Evolutionary conservation across 2,329 filamentous ascomycete species (phyloP), one percentile per base, ranked within the genome.

Genomic region (Aspergillus fischeri): DNA sequence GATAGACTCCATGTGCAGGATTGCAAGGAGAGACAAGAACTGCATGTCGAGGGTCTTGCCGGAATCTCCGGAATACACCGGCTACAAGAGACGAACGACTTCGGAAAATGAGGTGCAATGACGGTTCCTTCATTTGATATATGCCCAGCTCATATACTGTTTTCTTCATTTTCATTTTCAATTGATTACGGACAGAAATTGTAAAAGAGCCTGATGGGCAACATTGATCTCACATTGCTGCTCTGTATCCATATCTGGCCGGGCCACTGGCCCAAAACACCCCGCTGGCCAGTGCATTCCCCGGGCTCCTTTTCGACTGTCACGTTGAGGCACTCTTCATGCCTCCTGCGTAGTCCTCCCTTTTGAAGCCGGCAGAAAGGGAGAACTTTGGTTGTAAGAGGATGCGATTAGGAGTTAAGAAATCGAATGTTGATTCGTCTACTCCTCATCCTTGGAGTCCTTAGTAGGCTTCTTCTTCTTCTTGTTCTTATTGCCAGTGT

Each of bases 391-490:
- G 29, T 41, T 28, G 10, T 20, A 45, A 47, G 32, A 47, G 21
- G 44, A 24, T 14, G 24, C 11, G 10, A 47, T 14, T 47, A 25
- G 44, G 44, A 47, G 24, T 14, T 25, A 8, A 17, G 44, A 47
- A 47, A 20, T 24, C 24, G 21, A 8, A 27, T 29, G 61, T 52
- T 32, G 54, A 52, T 58, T 47, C 50, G 56, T 69, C 69, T 76
- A 79, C 69, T 78, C 74, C 21, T 77, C 73, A 44, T 78, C 73
- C 58, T 75, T 72, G 49, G 67, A 73, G 3, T 70, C 67, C 68
- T 76, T 77, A 52, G 75, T 68, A 52, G 70, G 75, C 82, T 89
- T 86, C 84, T 90, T 92, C 85, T 92, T 95, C 83, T 92, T 93
- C 82, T 91, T 92, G 75, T 92, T 92, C 79, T 90, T 91, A 64